A percentile compares a stretch with the other conserved stretches of the same genome.
Conservation (phyloP, 2,329 filamentous ascomycete genomes). For the Colletotrichum zoysiae region DNA sequence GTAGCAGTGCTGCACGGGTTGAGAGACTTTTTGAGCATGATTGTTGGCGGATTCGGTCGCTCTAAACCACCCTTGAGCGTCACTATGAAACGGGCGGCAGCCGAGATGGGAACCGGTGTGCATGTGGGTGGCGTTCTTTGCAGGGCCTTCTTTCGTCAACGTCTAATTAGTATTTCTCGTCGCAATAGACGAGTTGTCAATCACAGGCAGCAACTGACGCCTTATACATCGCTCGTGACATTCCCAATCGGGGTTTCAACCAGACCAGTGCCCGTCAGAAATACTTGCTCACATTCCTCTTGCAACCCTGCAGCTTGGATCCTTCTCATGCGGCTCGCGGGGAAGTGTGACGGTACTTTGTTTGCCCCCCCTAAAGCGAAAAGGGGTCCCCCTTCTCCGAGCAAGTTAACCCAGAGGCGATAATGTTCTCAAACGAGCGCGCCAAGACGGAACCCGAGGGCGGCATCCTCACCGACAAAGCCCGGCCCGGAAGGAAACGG, state of each 20-base stretch:
- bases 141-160: background rate
- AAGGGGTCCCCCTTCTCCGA: constrained; percentile 10
- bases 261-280: background rate
- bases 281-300: background rate
- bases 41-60: background rate
- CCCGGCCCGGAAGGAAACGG: background rate
- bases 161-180: background rate
- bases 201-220: too few species aligned
- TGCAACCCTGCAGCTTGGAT: background rate
- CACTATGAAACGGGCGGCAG: background rate
- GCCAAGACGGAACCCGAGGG: constrained; percentile 21
- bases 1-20: constrained; percentile 10
- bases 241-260: constrained; percentile 11
- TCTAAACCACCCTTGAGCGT: too few species aligned
- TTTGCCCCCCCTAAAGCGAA: background rate
- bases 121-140: constrained; percentile 11
- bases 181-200: too few species aligned
- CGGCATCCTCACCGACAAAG: background rate
- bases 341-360: constrained; percentile 28
- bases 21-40: background rate
- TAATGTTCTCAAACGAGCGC: constrained; percentile 37
- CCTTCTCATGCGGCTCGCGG: background rate
- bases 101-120: background rate
- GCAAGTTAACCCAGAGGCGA: constrained; percentile 25
- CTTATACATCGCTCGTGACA: too few species aligned